A percentile compares a stretch with the other conserved stretches of the same genome.
These are phyloP conservation scores for Blastobotrys ciferrii DNA, from an alignment of 1,139 yeast genomes.

Conservation along the genomic window DNA sequence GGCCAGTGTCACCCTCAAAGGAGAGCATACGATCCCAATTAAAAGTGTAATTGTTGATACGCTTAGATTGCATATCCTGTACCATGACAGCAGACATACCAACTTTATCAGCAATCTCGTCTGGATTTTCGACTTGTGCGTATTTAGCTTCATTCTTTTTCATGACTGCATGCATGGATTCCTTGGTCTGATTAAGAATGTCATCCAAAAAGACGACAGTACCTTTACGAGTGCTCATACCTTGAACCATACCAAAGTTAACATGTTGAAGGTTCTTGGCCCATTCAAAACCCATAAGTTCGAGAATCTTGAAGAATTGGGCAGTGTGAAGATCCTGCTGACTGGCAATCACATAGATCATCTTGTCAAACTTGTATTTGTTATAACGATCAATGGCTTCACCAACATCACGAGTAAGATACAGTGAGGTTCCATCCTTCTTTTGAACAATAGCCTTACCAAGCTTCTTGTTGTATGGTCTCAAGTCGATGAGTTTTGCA, in stretches of 20 bases:
- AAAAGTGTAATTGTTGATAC: slow-evolving; percentile 93
- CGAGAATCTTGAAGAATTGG: slow-evolving; percentile 92
- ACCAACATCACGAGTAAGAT: slow-evolving; percentile 95
- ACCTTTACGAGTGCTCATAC: slow-evolving; percentile 98
- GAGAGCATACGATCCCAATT: slow-evolving; percentile 99
- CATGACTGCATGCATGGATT: slow-evolving; percentile 97
- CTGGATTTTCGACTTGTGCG: slow-evolving; percentile 92
- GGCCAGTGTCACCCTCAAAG: slow-evolving; percentile 99
- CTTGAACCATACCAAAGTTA: slow-evolving; percentile 96
- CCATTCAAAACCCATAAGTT: slow-evolving; percentile 91
- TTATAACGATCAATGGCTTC: slow-evolving; percentile 92
- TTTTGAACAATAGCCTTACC: slow-evolving; percentile 94
- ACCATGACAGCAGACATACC: slow-evolving; percentile 98
- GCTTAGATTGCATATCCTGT: slow-evolving; percentile 98
- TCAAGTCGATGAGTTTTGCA: slow-evolving; percentile 83
- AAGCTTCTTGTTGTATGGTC: slow-evolving; percentile 82
- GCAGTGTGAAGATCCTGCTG: slow-evolving; percentile 96
- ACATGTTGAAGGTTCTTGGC: slow-evolving; percentile 76
- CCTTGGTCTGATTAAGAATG: slow-evolving; percentile 91
- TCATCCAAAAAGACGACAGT: slow-evolving; percentile 96
- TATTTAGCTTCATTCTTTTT: slow-evolving; percentile 87
- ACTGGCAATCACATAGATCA: slow-evolving; percentile 92
- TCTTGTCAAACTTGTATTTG: slow-evolving; percentile 83
- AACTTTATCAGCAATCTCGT: slow-evolving; percentile 88
- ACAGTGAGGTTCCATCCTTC: slow-evolving; percentile 92